phyloP scores from a whole-genome alignment of 176 grass and related monocot genomes.

The Oropetium thomaeum region DNA sequence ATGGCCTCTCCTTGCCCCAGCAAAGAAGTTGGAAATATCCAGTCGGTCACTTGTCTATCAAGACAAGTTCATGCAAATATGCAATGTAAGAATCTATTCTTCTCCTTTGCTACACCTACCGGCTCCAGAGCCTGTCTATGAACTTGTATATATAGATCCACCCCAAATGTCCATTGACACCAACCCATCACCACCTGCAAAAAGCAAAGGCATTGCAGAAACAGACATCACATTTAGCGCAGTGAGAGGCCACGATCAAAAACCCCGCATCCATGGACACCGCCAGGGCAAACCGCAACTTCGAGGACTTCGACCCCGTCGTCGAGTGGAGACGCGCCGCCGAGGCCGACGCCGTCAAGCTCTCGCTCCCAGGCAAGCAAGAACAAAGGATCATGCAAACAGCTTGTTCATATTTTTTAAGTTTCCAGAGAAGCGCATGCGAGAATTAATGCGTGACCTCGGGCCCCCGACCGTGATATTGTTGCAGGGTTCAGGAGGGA shows the following conservation, averaged over 20 bases:
- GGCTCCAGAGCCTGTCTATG: not conserved
- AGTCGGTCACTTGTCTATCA: constrained; percentile 22
- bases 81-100: constrained; percentile 52
- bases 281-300: not conserved
- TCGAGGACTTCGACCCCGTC: constrained; percentile 33
- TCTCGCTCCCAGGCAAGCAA: constrained; percentile 49
- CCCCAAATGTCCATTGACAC: not conserved
- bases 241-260: not conserved
- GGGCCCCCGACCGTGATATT: too few species aligned
- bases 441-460: not conserved
- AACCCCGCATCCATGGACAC: constrained; percentile 13
- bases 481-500: constrained; percentile 66
- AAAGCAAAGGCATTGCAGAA: not conserved
- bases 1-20: constrained; percentile 4
- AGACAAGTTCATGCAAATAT: constrained; percentile 26
- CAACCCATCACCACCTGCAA: constrained; percentile 1
- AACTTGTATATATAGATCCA: constrained; percentile 31
- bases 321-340: constrained; percentile 36
- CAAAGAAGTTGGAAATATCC: constrained; percentile 21
- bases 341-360: constrained; percentile 36
- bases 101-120: not conserved
- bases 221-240: not conserved
- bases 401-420: not conserved
- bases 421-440: not conserved
- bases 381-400: not conserved